A percentile compares a stretch with the other conserved stretches of the same genome.
Evolutionary conservation across 73 alveolate species (phyloP).

Genomic region (Tetrahymena elliotti): DNA sequence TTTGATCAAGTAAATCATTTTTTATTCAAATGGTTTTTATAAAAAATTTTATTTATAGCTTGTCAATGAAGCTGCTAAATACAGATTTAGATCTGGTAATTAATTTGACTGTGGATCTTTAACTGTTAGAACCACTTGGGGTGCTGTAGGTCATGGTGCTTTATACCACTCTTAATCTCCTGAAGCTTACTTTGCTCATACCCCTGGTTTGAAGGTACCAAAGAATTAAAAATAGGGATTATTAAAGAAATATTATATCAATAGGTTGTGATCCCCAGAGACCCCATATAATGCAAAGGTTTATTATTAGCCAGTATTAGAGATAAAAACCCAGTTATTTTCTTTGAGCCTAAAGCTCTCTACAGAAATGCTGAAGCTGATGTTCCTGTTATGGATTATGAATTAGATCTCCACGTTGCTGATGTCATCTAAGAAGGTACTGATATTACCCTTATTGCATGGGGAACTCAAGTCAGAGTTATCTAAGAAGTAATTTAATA

Average conservation of each 20-base stretch:
- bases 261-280: constrained; percentile 80
- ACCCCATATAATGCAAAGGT: constrained; percentile 90
- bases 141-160: constrained; percentile 97
- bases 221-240: not conserved
- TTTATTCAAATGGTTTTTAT: not conserved
- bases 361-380: constrained; percentile 66
- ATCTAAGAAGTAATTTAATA: constrained; percentile 35
- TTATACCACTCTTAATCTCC: constrained; percentile 83
- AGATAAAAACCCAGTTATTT: constrained; percentile 83
- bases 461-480: constrained; percentile 69
- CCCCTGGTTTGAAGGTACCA: constrained; percentile 78
- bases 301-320: constrained; percentile 71
- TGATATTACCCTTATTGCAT: constrained; percentile 75
- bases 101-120: constrained; percentile 66
- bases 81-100: constrained; percentile 70
- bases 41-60: constrained; percentile 1
- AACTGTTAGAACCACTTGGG: constrained; percentile 82
- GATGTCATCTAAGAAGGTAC: constrained; percentile 82
- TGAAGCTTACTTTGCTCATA: constrained; percentile 90
- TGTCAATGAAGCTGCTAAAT: constrained; percentile 92
- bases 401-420: constrained; percentile 69
- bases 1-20: constrained; percentile 58
- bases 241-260: not conserved
- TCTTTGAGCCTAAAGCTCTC: constrained; percentile 90
- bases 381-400: constrained; percentile 86